These are phyloP conservation scores for Solanum paucissectum DNA, from an alignment of 257 asterid species.

Conservation along the genomic window DNA sequence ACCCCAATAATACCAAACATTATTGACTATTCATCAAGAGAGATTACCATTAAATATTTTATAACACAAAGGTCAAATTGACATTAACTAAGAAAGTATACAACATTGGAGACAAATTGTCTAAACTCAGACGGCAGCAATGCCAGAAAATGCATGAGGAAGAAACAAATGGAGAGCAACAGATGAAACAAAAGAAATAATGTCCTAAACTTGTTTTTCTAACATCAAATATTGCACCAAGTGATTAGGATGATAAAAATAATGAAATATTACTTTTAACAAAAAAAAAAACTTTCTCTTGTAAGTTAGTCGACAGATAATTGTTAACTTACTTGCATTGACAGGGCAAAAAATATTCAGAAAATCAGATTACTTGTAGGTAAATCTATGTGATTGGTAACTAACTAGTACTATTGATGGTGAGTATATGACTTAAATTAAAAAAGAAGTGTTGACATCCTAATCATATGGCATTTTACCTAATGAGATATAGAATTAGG, in stretches of 20 bases:
- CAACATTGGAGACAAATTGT: not conserved
- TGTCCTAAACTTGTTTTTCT: not conserved
- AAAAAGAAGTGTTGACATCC: not conserved
- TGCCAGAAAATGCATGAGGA: not conserved
- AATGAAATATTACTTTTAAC: not conserved
- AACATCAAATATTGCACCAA: not conserved
- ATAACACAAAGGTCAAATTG: not conserved
- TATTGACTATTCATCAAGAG: not conserved
- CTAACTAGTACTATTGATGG: not conserved
- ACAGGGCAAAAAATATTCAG: not conserved
- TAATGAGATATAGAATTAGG: slow-evolving; percentile 41
- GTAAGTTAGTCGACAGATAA: not conserved
- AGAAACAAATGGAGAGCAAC: not conserved
- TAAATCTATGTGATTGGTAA: not conserved
- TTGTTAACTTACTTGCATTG: not conserved
- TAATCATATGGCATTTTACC: not conserved
- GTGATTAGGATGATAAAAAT: not conserved
- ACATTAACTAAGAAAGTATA: not conserved
- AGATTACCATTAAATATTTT: not conserved
- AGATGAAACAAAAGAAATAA: not conserved
- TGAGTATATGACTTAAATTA: not conserved
- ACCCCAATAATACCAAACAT: not conserved
- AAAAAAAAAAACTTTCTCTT: not conserved
- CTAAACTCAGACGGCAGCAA: not conserved
- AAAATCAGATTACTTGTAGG: too few species aligned